Evolutionary conservation across 352 stramenopile genomes (phyloP).

Genomic region (Globisporangium viniferum): DNA sequence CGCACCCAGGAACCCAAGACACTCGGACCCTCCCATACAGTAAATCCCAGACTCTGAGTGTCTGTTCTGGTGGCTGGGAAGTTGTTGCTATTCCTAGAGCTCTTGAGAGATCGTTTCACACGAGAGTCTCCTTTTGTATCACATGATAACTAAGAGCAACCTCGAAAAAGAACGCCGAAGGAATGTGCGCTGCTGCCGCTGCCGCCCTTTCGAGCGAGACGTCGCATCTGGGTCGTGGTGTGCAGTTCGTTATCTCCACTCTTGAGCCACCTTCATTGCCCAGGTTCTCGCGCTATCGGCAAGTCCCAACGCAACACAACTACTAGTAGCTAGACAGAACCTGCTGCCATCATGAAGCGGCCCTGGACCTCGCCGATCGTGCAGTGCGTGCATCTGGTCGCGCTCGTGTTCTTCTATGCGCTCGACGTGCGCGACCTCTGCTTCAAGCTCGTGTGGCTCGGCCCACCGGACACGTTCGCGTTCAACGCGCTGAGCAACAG

Average conservation of each 20-base stretch:
- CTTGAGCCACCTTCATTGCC: neutral
- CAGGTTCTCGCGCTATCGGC: neutral
- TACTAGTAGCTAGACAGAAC: neutral
- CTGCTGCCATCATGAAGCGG: neutral
- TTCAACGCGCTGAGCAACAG: constrained; percentile 19
- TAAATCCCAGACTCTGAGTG: too few species aligned
- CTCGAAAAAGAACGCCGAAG: neutral
- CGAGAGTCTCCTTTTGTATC: neutral
- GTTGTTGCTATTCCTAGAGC: neutral
- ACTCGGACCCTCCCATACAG: too few species aligned
- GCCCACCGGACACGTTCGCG: constrained; percentile 19
- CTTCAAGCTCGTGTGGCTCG: constrained; percentile 33
- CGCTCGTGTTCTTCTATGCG: constrained; percentile 28
- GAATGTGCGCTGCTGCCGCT: neutral
- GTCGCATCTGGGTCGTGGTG: neutral
- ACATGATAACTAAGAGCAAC: neutral
- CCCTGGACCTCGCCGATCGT: constrained; percentile 11
- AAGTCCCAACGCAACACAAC: neutral
- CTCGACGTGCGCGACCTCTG: constrained; percentile 33
- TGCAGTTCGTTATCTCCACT: neutral
- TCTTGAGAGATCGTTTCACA: neutral
- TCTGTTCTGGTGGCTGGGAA: too few species aligned
- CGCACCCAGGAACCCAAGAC: too few species aligned
- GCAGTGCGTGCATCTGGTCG: constrained; percentile 18
- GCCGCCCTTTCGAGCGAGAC: neutral